Conservation (phyloP, 2,329 filamentous ascomycete genomes). For the Beauveria medogensis region DNA sequence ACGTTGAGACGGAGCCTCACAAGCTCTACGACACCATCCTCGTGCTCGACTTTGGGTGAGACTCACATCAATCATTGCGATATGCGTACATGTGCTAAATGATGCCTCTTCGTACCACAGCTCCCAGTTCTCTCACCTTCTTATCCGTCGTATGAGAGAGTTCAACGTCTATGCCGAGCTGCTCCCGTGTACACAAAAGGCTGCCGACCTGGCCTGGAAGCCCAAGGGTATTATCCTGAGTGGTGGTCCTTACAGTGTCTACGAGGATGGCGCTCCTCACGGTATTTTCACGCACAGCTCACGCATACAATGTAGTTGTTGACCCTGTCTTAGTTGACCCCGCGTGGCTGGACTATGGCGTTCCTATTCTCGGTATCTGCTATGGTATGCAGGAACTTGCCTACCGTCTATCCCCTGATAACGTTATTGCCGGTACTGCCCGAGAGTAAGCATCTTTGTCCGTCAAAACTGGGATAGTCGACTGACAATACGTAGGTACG, state of each 20-base stretch:
- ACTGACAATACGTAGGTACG: slow-evolving; percentile 43
- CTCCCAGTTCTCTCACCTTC: slow-evolving; percentile 64
- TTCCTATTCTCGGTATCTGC: slow-evolving; percentile 42
- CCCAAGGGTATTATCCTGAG: slow-evolving; percentile 70
- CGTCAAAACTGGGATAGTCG: too few species aligned
- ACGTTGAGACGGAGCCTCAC: slow-evolving; percentile 5
- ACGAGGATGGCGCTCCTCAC: slow-evolving; percentile 62
- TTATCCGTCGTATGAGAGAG: slow-evolving; percentile 65
- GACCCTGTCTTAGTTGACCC: slow-evolving; percentile 54
- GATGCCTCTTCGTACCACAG: background rate
- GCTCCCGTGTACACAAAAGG: slow-evolving; percentile 78
- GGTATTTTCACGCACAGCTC: background rate
- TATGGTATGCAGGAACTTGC: slow-evolving; percentile 53
- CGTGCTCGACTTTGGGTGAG: slow-evolving; percentile 59
- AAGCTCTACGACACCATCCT: slow-evolving; percentile 46
- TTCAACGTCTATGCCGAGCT: slow-evolving; percentile 82
- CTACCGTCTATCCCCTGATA: slow-evolving; percentile 53
- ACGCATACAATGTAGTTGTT: slow-evolving; percentile 28
- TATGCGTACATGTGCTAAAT: background rate
- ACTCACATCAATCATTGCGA: background rate
- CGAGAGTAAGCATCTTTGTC: background rate
- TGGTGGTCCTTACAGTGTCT: slow-evolving; percentile 61
- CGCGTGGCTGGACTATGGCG: slow-evolving; percentile 66
- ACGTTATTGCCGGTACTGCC: slow-evolving; percentile 37
- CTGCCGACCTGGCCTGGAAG: slow-evolving; percentile 66